Conservation (phyloP, 352 stramenopile genomes). For the Thraustotheca clavata region DNA sequence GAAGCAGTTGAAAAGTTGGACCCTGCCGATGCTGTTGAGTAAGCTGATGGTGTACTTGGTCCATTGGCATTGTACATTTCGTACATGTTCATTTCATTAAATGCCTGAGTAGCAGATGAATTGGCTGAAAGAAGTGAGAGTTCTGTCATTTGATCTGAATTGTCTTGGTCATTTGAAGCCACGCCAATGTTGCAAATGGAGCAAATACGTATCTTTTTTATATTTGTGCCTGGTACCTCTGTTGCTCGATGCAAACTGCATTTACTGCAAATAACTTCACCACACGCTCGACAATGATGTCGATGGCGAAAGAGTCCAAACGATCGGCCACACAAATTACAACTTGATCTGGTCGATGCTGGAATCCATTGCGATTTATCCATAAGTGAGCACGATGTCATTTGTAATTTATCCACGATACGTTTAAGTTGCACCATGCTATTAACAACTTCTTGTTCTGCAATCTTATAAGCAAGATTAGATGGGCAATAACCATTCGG, state of each 20-base stretch:
- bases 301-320: conserved; percentile 75
- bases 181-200: conserved; percentile 80
- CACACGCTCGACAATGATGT: conserved; percentile 80
- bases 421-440: conserved; percentile 70
- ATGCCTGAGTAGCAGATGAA: conserved; percentile 64
- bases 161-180: conserved; percentile 32
- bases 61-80: conserved; percentile 58
- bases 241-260: conserved; percentile 76
- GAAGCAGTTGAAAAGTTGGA: conserved; percentile 55
- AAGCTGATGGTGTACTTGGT: conserved; percentile 57
- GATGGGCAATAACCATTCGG: conserved; percentile 67
- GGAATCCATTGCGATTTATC: conserved; percentile 76
- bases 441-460: conserved; percentile 68
- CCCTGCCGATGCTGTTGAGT: conserved; percentile 61
- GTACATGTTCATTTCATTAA: conserved; percentile 83
- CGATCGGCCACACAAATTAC: conserved; percentile 55
- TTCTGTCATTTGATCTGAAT: conserved; percentile 55
- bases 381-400: conserved; percentile 79
- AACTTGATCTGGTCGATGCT: conserved; percentile 59
- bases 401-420: conserved; percentile 80
- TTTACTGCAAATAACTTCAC: conserved; percentile 84
- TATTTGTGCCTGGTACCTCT: conserved; percentile 65
- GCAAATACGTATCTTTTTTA: conserved; percentile 80
- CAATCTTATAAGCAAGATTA: conserved; percentile 76
- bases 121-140: conserved; percentile 70